These are phyloP conservation scores for Chaetomium olivaceum DNA, from an alignment of 2,329 filamentous ascomycete genomes.

Conservation along the genomic window DNA sequence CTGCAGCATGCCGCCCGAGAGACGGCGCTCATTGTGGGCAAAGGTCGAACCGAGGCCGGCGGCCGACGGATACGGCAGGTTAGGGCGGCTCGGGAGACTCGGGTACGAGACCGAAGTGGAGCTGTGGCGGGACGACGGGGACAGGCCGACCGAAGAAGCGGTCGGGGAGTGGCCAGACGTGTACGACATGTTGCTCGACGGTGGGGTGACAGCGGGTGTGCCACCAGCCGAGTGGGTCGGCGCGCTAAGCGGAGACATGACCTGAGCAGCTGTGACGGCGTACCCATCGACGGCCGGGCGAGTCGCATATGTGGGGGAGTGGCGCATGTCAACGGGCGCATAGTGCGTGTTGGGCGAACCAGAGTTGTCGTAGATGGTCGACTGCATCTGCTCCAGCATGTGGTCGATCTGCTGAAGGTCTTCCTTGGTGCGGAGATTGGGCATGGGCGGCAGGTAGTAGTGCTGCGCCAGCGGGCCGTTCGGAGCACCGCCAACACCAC, in stretches of 20 bases:
- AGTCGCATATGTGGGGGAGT: conserved; percentile 39
- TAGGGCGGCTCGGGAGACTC: conserved; percentile 61
- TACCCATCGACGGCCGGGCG: conserved; percentile 39
- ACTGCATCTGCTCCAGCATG: conserved; percentile 93
- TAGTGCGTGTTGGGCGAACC: conserved; percentile 78
- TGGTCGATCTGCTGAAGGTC: conserved; percentile 93
- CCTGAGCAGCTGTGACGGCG: conserved; percentile 51
- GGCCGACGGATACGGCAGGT: conserved; percentile 68
- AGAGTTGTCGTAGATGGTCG: conserved; percentile 91
- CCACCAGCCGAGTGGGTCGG: conserved; percentile 60
- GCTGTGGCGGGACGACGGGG: conserved; percentile 64
- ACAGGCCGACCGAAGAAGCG: conserved; percentile 70
- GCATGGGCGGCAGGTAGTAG: conserved; percentile 85
- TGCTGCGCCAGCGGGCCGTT: conserved; percentile 68
- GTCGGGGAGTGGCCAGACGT: conserved; percentile 74
- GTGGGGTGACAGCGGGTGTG: conserved; percentile 75
- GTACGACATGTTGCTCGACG: conserved; percentile 74
- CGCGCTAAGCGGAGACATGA: conserved; percentile 61
- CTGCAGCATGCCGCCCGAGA: conserved; percentile 68
- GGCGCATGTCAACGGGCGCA: conserved; percentile 63
- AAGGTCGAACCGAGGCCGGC: conserved; percentile 71
- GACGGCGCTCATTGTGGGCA: conserved; percentile 62
- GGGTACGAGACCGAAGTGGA: conserved; percentile 70
- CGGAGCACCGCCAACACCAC: conserved; percentile 56
- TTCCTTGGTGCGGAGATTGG: conserved; percentile 86